Evolutionary conservation across 169 alveolate species (phyloP).

Genomic region (Cryptosporidium sp.): DNA sequence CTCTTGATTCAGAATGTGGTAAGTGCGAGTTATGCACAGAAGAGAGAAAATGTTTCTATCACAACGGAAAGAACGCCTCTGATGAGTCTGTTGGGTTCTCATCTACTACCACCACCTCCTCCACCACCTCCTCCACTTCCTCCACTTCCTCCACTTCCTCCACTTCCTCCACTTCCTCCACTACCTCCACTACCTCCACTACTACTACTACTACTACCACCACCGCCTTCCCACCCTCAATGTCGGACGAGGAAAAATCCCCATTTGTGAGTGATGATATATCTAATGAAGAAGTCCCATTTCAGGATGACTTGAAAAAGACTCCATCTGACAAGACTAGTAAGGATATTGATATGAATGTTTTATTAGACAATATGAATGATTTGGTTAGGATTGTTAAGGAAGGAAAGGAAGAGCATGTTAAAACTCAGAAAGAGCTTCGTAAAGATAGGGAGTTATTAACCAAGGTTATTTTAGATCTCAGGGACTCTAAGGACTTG

Average conservation of each 20-base stretch:
- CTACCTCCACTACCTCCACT: neutral
- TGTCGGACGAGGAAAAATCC: constrained; percentile 19
- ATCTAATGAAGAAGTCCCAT: neutral
- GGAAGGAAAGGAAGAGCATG: constrained; percentile 32
- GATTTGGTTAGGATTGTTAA: constrained; percentile 22
- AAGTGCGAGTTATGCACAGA: neutral
- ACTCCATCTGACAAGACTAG: neutral
- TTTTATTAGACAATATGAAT: constrained; percentile 4
- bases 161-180: neutral
- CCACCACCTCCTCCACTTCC: neutral
- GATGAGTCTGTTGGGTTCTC: neutral
- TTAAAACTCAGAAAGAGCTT: constrained; percentile 4
- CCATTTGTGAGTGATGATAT: constrained; percentile 53
- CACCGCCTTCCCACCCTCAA: neutral
- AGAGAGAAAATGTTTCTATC: constrained; percentile 9
- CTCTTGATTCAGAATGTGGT: neutral
- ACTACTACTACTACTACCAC: constrained; percentile 6
- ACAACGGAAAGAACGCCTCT: neutral
- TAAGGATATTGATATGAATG: constrained; percentile 2
- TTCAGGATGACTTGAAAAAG: neutral
- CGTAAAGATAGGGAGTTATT: constrained; percentile 19
- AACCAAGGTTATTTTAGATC: constrained; percentile 10
- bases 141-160: constrained; percentile 1
- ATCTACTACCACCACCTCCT: neutral
- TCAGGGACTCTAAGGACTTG: constrained; percentile 13